Percentiles rank a stretch among this genome's conserved stretches.
These are phyloP conservation scores for Glycine soja DNA, from an alignment of 306 rosid genomes.

Conservation along the genomic window DNA sequence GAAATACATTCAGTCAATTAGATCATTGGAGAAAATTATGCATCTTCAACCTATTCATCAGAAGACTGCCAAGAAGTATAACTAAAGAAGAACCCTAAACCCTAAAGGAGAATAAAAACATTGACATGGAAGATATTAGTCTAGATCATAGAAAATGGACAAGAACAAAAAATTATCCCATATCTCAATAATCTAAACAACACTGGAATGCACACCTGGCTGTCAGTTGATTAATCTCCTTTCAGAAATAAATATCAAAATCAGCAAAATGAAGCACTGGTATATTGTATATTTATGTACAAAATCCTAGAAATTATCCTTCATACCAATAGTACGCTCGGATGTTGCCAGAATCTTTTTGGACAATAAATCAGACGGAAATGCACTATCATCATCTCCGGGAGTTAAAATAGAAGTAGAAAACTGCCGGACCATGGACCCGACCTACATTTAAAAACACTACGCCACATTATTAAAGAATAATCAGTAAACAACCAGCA, in stretches of 20 bases:
- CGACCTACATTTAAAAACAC: conserved; percentile 56
- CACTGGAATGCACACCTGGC: background rate
- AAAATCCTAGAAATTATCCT: conserved; percentile 37
- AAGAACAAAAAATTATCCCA: background rate
- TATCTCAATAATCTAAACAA: conserved; percentile 10
- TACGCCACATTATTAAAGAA: conserved; percentile 22
- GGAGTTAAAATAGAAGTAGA: conserved; percentile 64
- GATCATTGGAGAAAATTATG: background rate
- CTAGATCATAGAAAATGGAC: background rate
- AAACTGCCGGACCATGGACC: conserved; percentile 44
- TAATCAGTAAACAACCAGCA: conserved; percentile 33
- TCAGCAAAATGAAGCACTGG: conserved; percentile 1
- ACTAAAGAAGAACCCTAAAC: background rate
- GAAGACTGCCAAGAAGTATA: conserved; percentile 6
- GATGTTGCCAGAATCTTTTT: conserved; percentile 57
- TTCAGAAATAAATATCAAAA: conserved; percentile 30
- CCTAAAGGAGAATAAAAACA: background rate
- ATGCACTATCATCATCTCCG: conserved; percentile 58
- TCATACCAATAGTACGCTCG: conserved; percentile 70
- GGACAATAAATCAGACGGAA: conserved; percentile 70
- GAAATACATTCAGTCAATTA: conserved; percentile 2
- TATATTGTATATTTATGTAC: conserved; percentile 26
- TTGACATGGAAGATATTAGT: conserved; percentile 15
- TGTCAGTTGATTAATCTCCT: background rate
- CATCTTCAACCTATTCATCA: conserved; percentile 8